These are phyloP conservation scores for Blepharisma japonicum DNA, from an alignment of 73 alveolate species.

Conservation along the genomic window DNA sequence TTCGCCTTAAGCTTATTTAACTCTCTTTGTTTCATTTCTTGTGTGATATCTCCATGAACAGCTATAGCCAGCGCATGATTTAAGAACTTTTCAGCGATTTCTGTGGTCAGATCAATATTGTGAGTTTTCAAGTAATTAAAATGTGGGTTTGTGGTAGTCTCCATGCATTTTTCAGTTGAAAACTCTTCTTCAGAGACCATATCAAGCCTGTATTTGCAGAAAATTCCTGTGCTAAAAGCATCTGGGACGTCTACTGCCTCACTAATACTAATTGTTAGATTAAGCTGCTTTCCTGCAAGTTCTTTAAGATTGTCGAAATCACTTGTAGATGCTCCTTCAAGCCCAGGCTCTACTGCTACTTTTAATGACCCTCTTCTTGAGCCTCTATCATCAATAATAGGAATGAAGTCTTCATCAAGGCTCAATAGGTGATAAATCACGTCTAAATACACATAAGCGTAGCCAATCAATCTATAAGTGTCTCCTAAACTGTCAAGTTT, in stretches of 20 bases:
- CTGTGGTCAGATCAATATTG: background rate
- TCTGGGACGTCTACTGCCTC: constrained; percentile 22
- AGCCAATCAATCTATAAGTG: constrained; percentile 18
- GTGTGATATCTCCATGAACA: constrained; percentile 2
- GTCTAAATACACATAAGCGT: constrained; percentile 4
- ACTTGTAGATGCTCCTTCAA: background rate
- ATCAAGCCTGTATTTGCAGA: background rate
- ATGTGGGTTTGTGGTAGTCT: background rate
- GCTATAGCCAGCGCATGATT: background rate
- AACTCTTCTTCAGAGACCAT: background rate
- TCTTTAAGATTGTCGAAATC: constrained; percentile 35
- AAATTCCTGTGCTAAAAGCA: background rate
- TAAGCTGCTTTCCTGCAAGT: background rate
- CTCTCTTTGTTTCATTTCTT: background rate
- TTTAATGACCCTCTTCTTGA: constrained; percentile 30
- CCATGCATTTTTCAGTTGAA: background rate
- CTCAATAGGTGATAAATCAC: constrained; percentile 39
- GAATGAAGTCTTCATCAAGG: constrained; percentile 37
- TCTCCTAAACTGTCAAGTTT: constrained; percentile 56
- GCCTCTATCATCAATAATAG: constrained; percentile 56
- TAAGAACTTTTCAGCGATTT: background rate
- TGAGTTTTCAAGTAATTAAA: background rate
- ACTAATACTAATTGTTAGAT: background rate
- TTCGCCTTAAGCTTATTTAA: background rate
- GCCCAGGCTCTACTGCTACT: constrained; percentile 29